Base-by-base conservation (phyloP, 83 land plant species). In the Picea abies region DNA sequence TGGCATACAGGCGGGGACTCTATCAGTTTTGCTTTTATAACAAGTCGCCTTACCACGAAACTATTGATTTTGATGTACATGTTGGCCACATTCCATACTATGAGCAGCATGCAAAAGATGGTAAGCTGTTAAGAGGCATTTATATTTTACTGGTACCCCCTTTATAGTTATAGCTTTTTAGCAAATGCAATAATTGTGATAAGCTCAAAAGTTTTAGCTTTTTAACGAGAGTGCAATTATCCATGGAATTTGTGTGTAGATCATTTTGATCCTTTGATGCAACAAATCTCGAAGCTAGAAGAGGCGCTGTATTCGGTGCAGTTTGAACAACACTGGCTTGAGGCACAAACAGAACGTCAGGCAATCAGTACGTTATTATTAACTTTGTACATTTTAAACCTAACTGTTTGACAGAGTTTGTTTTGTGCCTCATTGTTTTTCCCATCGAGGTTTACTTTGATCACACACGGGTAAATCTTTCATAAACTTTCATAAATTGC, bases 321-420 rank as follows among this genome's bases (percentile, higher is more conserved):
- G 56, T 52, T 52, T 52, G 99, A 95, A 83, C 99, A 96, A 79
- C 99, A 95, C 80, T 96, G 98, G 99, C 89, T 96, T 11, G 92
- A 91, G 78, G 99, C 99, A 32, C 94, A 93, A 82, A 96, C 98
- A n/a, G 98, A 92, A 78, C 98, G 92, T 39, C 98, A 96, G 86
- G 87, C 90, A 71, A 62, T 90, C 26, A 84, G 99, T 96, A 95
- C 58, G 85, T 70, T 32, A 11, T 62, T 58, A 61, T 60, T 15
- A 11, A 72, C 83, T 52, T 79, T 63, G 22, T 60, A 23, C 44
- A 32, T n/a, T 52, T 19, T 26, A 10, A 84, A 82, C 71, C 29
- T 73, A 52, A 73, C 39, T 9, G 19, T 69, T 22, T 66, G 23
- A 20, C 58, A 15, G 35, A 66, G 15, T 39, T 7, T 81, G 5